A percentile compares a stretch with the other conserved stretches of the same genome.
phyloP scores from a whole-genome alignment of 495 filamentous ascomycete species.

The Lentithecium fluviatile region DNA sequence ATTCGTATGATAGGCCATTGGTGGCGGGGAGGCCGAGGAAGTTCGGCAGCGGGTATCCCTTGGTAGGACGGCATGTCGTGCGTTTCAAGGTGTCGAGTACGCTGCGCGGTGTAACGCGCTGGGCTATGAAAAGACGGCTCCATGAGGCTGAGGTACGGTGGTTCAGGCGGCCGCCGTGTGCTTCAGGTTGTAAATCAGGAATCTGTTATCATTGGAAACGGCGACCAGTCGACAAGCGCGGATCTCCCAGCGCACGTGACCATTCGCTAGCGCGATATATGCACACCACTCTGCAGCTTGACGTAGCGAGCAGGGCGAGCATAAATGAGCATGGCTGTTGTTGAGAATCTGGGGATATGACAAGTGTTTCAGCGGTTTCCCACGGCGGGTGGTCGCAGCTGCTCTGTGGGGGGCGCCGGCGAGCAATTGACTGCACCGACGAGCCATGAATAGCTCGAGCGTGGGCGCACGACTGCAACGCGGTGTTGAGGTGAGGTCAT shows the following conservation, averaged over 20 bases:
- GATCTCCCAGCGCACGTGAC: neutral
- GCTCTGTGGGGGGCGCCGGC: too few relatives aligned
- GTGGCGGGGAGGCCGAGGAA: conserved; percentile 18
- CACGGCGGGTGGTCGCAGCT: too few relatives aligned
- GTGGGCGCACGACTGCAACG: too few relatives aligned
- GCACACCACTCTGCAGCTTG: conserved; percentile 5
- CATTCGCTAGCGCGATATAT: neutral
- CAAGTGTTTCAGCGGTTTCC: neutral
- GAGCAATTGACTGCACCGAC: too few relatives aligned
- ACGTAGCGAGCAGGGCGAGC: neutral
- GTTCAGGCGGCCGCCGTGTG: too few relatives aligned
- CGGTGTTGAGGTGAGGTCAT: too few relatives aligned
- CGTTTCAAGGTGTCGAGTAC: conserved; percentile 9
- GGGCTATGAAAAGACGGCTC: conserved; percentile 11
- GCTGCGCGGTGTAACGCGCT: conserved; percentile 23
- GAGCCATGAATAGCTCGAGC: too few relatives aligned
- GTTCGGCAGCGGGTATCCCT: neutral
- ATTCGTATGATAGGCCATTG: too few relatives aligned
- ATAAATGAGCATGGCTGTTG: neutral
- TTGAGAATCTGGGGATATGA: neutral
- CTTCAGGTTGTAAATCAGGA: too few relatives aligned
- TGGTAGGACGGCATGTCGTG: conserved; percentile 19
- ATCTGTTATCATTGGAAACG: too few relatives aligned
- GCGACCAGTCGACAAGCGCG: too few relatives aligned
- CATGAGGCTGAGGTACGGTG: too few relatives aligned